Evolutionary conservation across 768 basidiomycete genomes (phyloP), one percentile per base, ranked within the genome.

Genomic region (Phlebiopsis flavidoalba): DNA sequence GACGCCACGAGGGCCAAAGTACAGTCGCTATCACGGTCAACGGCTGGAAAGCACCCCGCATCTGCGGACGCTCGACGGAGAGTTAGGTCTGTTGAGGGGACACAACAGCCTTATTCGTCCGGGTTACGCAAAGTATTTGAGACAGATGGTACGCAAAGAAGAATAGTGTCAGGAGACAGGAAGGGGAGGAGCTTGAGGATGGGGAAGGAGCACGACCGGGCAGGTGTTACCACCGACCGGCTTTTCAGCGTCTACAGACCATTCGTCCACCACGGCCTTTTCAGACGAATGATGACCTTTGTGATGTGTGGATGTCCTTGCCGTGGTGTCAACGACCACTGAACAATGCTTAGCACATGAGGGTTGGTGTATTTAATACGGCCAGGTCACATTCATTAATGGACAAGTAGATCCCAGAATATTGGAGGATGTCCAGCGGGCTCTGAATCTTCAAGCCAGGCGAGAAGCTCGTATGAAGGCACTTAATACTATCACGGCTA

Each of bases 201-300:
- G 60, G 57, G 60, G n/a, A n/a, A n/a, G n/a, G 46, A 63, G 31
- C 65, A 65, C 15, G 46, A 63, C 50, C n/a, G n/a, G 3, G 14
- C 49, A 8, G 45, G 19, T 33, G 57, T 50, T 15, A 33, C 33
- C 35, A 57, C 40, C 40, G 57, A 48, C 5, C n/a, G n/a, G n/a
- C n/a, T n/a, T n/a, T n/a, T n/a, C n/a, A n/a, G 24, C 54, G 11
- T 43, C 54, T 33, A 21, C 61, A 3, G 50, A 64, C 5, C 53
- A 62, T 8, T 57, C 64, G n/a, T 63, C 67, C 17, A n/a, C n/a
- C n/a, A 48, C 53, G 8, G 60, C 65, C 3, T 87, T 90, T 72
- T 87, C 88, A 0, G 84, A 91, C 63, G 89, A 91, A 72, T 91
- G n/a, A 89, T 68, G 87, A 91, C 69, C 76, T 91, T 62, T 82